Evolutionary conservation across 2,329 filamentous ascomycete genomes (phyloP).

Genomic region (Penicillium oxalicum): DNA sequence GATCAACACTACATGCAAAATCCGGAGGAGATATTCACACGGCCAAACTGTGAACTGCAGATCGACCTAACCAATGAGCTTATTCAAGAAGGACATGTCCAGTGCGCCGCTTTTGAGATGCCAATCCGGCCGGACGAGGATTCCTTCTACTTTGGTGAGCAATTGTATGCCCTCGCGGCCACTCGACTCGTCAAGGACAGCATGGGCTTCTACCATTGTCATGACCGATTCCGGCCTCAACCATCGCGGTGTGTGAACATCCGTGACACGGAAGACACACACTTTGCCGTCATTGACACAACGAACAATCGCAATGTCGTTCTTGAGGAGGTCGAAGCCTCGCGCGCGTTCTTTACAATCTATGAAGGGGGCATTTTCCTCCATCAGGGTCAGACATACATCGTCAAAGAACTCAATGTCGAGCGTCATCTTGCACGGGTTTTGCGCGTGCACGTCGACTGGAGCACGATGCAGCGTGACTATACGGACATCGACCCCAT

Average conservation of each 20-base stretch:
- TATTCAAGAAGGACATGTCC: slow-evolving; percentile 85
- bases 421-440: slow-evolving; percentile 80
- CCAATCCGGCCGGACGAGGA: slow-evolving; percentile 77
- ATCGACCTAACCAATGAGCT: slow-evolving; percentile 90
- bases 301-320: slow-evolving; percentile 74
- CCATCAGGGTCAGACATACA: slow-evolving; percentile 88
- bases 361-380: slow-evolving; percentile 97
- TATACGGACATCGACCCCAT: slow-evolving; percentile 91
- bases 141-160: slow-evolving; percentile 68
- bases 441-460: slow-evolving; percentile 83
- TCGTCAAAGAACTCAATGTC: slow-evolving; percentile 81
- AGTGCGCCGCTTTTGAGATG: slow-evolving; percentile 94
- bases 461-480: slow-evolving; percentile 89
- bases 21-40: slow-evolving; percentile 83
- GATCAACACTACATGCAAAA: slow-evolving; percentile 98
- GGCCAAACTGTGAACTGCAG: slow-evolving; percentile 80
- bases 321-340: slow-evolving; percentile 92
- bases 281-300: slow-evolving; percentile 88
- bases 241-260: slow-evolving; percentile 82
- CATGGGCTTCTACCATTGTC: slow-evolving; percentile 81
- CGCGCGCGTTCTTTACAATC: slow-evolving; percentile 88
- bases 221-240: slow-evolving; percentile 77
- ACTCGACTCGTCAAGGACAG: slow-evolving; percentile 69
- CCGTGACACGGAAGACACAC: slow-evolving; percentile 81
- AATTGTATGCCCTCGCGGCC: slow-evolving; percentile 63